Conservation (phyloP, 495 filamentous ascomycete species). For the Aspergillus avenaceus region DNA sequence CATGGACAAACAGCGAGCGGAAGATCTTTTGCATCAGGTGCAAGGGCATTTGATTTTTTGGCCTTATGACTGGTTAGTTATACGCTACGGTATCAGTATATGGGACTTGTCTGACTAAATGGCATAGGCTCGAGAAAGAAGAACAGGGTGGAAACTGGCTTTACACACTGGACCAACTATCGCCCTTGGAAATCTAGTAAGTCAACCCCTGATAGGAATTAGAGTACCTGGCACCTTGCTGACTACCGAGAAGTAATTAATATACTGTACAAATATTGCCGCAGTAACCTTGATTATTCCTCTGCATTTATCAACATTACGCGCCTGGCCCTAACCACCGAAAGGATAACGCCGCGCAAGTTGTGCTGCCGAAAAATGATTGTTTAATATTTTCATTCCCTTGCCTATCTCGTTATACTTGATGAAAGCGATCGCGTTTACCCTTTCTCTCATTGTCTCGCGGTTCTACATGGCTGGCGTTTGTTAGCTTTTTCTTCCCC, state of each 20-base stretch:
- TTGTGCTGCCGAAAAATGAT: too few species aligned
- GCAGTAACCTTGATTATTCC: too few species aligned
- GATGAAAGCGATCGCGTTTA: too few species aligned
- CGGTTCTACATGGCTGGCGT: too few species aligned
- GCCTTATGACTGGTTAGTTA: conserved; percentile 79
- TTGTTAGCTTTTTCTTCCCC: too few species aligned
- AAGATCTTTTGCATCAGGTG: conserved; percentile 73
- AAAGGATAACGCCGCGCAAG: too few species aligned
- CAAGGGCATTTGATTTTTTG: conserved; percentile 89
- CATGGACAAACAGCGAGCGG: conserved; percentile 66
- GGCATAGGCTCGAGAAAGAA: conserved; percentile 67
- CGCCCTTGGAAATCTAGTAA: conserved; percentile 97
- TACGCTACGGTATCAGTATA: too few species aligned
- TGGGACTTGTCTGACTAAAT: neutral
- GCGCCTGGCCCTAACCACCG: too few species aligned
- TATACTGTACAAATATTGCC: neutral
- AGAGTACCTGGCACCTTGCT: conserved; percentile 2
- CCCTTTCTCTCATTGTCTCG: too few species aligned
- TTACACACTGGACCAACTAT: conserved; percentile 91
- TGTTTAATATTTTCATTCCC: too few species aligned
- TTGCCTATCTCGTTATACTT: too few species aligned
- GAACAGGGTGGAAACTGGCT: conserved; percentile 95
- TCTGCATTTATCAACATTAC: too few species aligned
- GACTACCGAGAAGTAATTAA: conserved; percentile 23
- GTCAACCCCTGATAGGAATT: conserved; percentile 26